These are phyloP conservation scores for Alternaria consortialis DNA, from an alignment of 2,329 filamentous ascomycete species.

Conservation along the genomic window DNA sequence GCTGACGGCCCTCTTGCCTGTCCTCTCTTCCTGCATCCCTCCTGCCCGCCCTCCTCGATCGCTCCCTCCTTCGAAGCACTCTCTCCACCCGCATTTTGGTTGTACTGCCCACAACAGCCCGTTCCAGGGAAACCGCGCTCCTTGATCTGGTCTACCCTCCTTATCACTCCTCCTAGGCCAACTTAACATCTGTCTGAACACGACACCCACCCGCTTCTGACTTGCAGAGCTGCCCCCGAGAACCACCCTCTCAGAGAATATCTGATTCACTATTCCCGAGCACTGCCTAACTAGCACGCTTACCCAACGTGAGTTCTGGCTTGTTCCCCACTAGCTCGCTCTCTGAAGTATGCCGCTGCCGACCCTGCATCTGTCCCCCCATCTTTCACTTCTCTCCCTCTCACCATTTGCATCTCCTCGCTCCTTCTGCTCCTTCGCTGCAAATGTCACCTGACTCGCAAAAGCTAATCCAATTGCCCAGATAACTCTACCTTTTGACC, in stretches of 20 bases:
- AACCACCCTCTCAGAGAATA: slow-evolving; percentile 31
- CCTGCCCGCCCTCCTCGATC: slow-evolving; percentile 36
- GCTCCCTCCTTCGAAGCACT: slow-evolving; percentile 52
- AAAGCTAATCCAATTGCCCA: slow-evolving; percentile 33
- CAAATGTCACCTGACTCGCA: not conserved
- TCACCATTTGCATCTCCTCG: slow-evolving; percentile 2
- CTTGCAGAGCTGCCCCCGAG: slow-evolving; percentile 33
- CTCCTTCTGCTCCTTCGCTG: not conserved
- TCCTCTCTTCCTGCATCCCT: slow-evolving; percentile 20
- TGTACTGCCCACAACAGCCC: slow-evolving; percentile 39
- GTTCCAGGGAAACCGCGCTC: slow-evolving; percentile 50
- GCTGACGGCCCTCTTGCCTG: slow-evolving; percentile 23
- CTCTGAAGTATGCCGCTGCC: slow-evolving; percentile 30
- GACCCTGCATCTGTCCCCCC: slow-evolving; percentile 27
- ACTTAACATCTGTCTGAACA: slow-evolving; percentile 25
- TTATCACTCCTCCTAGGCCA: slow-evolving; percentile 40
- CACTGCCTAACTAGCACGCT: slow-evolving; percentile 27
- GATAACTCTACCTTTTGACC: slow-evolving; percentile 36
- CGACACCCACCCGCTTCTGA: slow-evolving; percentile 28
- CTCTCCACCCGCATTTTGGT: slow-evolving; percentile 46
- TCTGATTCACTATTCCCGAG: slow-evolving; percentile 33
- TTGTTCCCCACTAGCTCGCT: slow-evolving; percentile 35
- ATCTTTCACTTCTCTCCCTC: slow-evolving; percentile 12
- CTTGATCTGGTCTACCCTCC: slow-evolving; percentile 48
- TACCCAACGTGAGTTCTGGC: slow-evolving; percentile 37